Evolutionary conservation across 2,329 filamentous ascomycete species (phyloP).

Genomic region (Hypoxylon sp.): DNA sequence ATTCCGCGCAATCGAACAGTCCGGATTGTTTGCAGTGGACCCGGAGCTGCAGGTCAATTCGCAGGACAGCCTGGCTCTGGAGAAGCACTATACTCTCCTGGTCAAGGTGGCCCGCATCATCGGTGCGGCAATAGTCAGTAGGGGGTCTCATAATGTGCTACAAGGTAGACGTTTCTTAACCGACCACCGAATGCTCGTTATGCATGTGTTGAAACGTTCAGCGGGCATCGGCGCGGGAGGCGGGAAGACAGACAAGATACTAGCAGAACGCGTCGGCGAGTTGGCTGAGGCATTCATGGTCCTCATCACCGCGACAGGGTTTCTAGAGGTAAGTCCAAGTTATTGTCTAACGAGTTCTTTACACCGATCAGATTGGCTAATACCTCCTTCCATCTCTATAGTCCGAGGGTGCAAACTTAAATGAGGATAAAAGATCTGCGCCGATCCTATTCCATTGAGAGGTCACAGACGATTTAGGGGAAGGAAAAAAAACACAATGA

Average conservation of each 20-base stretch:
- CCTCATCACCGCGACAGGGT: slow-evolving; percentile 82
- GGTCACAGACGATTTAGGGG: too few relatives aligned
- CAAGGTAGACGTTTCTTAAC: slow-evolving; percentile 82
- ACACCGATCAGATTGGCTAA: slow-evolving; percentile 25
- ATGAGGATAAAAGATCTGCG: slow-evolving; percentile 34
- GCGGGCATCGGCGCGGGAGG: slow-evolving; percentile 74
- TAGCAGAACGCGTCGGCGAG: slow-evolving; percentile 73
- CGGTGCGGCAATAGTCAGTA: slow-evolving; percentile 79
- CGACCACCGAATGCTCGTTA: slow-evolving; percentile 83
- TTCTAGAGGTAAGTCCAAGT: slow-evolving; percentile 73
- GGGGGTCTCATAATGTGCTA: slow-evolving; percentile 82
- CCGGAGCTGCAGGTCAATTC: slow-evolving; percentile 88
- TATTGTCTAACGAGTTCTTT: slow-evolving; percentile 4
- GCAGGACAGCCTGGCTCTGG: slow-evolving; percentile 73
- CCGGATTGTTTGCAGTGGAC: slow-evolving; percentile 86
- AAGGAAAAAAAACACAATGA: slow-evolving; percentile 1
- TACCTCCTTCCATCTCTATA: slow-evolving; percentile 22
- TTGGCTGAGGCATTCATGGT: slow-evolving; percentile 86
- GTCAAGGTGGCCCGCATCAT: slow-evolving; percentile 83
- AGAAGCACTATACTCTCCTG: slow-evolving; percentile 85
- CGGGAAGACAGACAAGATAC: slow-evolving; percentile 48
- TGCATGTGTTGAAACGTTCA: slow-evolving; percentile 89
- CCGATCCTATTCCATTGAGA: slow-evolving; percentile 44
- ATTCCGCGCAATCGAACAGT: slow-evolving; percentile 81
- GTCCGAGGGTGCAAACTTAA: slow-evolving; percentile 42